Evolutionary conservation across 1,139 yeast species (phyloP).

Genomic region (Geotrichum carabidarum): DNA sequence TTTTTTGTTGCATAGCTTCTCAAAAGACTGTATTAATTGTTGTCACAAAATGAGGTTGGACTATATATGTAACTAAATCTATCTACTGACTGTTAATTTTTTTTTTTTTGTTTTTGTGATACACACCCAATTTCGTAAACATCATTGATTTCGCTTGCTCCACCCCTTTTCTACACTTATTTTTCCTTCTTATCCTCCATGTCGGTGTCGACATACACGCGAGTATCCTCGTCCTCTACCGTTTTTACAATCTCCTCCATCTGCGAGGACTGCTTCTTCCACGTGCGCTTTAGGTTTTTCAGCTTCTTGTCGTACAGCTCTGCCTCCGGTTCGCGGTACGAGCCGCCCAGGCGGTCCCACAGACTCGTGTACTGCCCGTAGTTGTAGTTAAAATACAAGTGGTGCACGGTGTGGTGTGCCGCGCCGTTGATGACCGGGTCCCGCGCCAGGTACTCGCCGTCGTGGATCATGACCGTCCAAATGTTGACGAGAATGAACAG

Average conservation of each 20-base stretch:
- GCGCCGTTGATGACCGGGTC: slow-evolving; percentile 95
- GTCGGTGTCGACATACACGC: slow-evolving; percentile 44
- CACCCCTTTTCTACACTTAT: too few species aligned
- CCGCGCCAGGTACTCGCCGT: slow-evolving; percentile 89
- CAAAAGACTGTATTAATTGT: too few species aligned
- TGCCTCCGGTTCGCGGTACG: slow-evolving; percentile 87
- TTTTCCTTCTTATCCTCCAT: slow-evolving; percentile 21
- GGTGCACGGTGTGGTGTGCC: slow-evolving; percentile 97
- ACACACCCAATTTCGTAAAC: too few species aligned
- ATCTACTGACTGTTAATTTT: too few species aligned
- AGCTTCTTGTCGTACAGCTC: slow-evolving; percentile 67
- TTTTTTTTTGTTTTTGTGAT: too few species aligned
- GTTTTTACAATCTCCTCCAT: slow-evolving; percentile 76
- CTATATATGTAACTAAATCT: too few species aligned
- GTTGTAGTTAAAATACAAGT: slow-evolving; percentile 91
- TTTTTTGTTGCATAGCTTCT: too few species aligned
- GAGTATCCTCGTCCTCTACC: slow-evolving; percentile 70
- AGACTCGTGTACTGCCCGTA: slow-evolving; percentile 96
- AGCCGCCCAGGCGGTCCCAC: slow-evolving; percentile 94
- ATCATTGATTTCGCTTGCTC: too few species aligned
- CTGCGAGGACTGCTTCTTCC: slow-evolving; percentile 67
- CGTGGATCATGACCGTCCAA: slow-evolving; percentile 98
- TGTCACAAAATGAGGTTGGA: too few species aligned
- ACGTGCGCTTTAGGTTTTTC: slow-evolving; percentile 54
- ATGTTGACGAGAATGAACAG: slow-evolving; percentile 87